Conservation (phyloP, 176 grass and related monocot species). For the Oryza meridionalis region DNA sequence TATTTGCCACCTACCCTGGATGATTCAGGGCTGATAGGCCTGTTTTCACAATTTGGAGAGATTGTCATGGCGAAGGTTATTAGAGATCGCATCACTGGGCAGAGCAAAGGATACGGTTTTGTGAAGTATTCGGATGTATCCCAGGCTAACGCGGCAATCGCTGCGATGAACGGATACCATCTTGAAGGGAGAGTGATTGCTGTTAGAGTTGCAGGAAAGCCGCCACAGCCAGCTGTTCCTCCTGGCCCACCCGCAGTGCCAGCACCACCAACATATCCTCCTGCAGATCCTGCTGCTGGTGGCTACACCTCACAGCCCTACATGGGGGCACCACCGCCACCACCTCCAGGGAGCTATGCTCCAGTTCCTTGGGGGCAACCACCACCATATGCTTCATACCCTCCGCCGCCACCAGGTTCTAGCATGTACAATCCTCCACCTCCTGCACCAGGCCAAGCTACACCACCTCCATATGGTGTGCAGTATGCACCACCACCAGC, state of each 20-base stretch:
- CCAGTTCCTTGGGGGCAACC: slow-evolving; percentile 79
- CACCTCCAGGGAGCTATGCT: slow-evolving; percentile 79
- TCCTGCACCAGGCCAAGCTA: slow-evolving; percentile 55
- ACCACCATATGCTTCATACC: slow-evolving; percentile 73
- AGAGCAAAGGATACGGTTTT: slow-evolving; percentile 97
- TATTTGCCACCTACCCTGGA: slow-evolving; percentile 83
- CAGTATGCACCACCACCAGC: slow-evolving; percentile 66
- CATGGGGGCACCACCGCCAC: slow-evolving; percentile 67
- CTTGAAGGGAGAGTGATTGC: slow-evolving; percentile 84
- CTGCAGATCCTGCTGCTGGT: slow-evolving; percentile 49
- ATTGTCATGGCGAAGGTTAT: slow-evolving; percentile 98
- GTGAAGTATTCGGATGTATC: slow-evolving; percentile 92
- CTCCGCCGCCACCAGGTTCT: slow-evolving; percentile 67
- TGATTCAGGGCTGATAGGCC: slow-evolving; percentile 73
- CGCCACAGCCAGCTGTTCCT: slow-evolving; percentile 49
- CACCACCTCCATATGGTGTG: slow-evolving; percentile 55
- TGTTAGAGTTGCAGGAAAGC: slow-evolving; percentile 89
- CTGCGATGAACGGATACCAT: slow-evolving; percentile 82
- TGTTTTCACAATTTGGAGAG: slow-evolving; percentile 86
- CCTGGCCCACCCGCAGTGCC: slow-evolving; percentile 38
- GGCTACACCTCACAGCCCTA: slow-evolving; percentile 75
- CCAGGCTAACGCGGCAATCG: slow-evolving; percentile 81
- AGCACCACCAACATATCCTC: slow-evolving; percentile 40
- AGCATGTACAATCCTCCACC: slow-evolving; percentile 61
- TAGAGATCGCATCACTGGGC: slow-evolving; percentile 77